Evolutionary conservation across 345 rosid species (phyloP).

Genomic region (Barbarea vulgaris): DNA sequence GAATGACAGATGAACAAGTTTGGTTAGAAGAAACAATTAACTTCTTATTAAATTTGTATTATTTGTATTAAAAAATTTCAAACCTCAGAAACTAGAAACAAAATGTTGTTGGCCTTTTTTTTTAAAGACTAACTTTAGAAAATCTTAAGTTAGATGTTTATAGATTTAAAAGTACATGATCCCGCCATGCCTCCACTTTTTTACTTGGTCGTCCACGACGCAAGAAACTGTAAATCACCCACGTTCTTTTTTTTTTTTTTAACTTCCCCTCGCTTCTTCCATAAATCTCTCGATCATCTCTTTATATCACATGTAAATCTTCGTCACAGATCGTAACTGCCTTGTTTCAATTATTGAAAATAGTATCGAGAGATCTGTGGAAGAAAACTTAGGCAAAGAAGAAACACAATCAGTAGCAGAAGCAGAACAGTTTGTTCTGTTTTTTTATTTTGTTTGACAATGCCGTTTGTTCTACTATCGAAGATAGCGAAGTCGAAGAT

Average conservation of each 20-base stretch:
- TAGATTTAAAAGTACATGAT: background rate
- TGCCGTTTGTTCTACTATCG: background rate
- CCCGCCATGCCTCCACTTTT: background rate
- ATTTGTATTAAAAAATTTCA: no score
- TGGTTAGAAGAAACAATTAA: no score
- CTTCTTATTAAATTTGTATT: no score
- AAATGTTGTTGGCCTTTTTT: no score
- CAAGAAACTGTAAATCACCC: background rate
- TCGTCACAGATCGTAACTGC: no score
- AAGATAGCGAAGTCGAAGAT: background rate
- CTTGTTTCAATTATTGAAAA: no score
- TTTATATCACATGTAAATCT: background rate
- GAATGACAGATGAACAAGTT: no score
- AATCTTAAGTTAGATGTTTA: background rate
- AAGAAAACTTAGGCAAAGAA: no score
- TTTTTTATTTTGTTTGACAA: background rate
- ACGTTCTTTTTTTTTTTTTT: background rate
- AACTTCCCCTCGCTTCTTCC: background rate
- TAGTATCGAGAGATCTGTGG: no score
- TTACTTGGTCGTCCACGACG: background rate
- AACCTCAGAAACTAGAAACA: no score
- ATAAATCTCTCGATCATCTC: background rate
- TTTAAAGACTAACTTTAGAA: no score
- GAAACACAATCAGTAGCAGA: no score
- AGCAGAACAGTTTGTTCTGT: background rate